Conservation (phyloP, 2,329 filamentous ascomycete genomes). For the Diaporthe nobilis region DNA sequence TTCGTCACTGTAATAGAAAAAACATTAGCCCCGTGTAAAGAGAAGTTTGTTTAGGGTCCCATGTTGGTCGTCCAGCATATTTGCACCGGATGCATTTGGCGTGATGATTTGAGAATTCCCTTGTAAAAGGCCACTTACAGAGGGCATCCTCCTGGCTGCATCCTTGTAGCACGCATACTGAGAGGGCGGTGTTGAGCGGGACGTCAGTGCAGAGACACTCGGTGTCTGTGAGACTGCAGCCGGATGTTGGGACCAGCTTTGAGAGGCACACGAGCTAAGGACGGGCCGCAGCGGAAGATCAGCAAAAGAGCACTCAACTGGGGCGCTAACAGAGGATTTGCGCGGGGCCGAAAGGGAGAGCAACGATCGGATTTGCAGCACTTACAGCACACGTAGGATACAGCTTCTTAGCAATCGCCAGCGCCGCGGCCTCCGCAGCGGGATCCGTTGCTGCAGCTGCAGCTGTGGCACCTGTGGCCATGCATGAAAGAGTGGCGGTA, state of each 20-base stretch:
- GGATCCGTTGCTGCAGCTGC: background rate
- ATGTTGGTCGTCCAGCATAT: background rate
- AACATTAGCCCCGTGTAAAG: background rate
- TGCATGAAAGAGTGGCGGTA: constrained; percentile 9
- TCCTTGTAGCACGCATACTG: constrained; percentile 20
- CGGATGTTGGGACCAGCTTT: constrained; percentile 10
- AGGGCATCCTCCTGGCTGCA: constrained; percentile 4
- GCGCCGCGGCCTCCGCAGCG: constrained; percentile 8
- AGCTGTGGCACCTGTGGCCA: background rate
- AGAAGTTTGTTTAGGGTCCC: too few species aligned
- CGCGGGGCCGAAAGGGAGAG: background rate
- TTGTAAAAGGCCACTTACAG: background rate
- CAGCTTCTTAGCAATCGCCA: background rate
- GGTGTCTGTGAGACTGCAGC: constrained; percentile 10
- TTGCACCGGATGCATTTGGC: background rate
- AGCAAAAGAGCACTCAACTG: background rate
- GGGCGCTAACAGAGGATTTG: constrained; percentile 13
- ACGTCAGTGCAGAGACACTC: constrained; percentile 23
- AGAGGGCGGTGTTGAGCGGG: constrained; percentile 13
- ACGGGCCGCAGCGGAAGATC: constrained; percentile 26
- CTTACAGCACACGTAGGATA: constrained; percentile 23
- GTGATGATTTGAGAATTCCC: too few species aligned
- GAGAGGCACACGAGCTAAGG: constrained; percentile 22
- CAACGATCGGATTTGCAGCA: background rate
- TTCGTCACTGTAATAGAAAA: background rate